Percentiles rank a stretch among this genome's conserved stretches.
phyloP scores from a whole-genome alignment of 805 yeast species.

The Candida maris region DNA sequence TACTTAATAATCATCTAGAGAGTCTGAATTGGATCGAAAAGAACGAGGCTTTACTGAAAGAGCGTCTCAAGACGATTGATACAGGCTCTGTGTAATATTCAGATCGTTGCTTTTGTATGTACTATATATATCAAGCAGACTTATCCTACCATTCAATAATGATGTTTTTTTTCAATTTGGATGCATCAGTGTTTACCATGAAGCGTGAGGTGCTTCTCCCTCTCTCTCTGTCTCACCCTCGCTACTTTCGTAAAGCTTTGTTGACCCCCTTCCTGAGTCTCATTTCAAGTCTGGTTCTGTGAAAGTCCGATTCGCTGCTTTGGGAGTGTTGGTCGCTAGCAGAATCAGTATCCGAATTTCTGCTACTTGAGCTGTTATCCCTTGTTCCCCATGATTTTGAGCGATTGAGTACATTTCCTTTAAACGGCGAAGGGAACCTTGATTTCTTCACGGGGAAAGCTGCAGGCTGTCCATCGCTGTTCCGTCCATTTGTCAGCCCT shows the following conservation, averaged over 20 bases:
- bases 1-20: constrained; percentile 84
- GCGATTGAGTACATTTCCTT: constrained; percentile 13
- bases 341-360: background rate
- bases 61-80: constrained; percentile 54
- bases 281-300: constrained; percentile 47
- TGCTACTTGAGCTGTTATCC: background rate
- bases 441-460: constrained; percentile 14
- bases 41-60: constrained; percentile 63
- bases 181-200: too few relatives aligned
- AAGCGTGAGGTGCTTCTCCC: too few relatives aligned
- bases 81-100: too few relatives aligned
- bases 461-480: constrained; percentile 16
- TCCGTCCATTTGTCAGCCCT: constrained; percentile 18
- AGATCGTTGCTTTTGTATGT: too few relatives aligned
- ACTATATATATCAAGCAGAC: too few relatives aligned
- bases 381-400: constrained; percentile 11
- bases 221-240: too few relatives aligned
- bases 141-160: too few relatives aligned
- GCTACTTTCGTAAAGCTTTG: constrained; percentile 30
- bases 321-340: background rate
- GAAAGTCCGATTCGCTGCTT: constrained; percentile 34
- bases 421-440: constrained; percentile 6
- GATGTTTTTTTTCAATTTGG: too few relatives aligned
- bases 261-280: constrained; percentile 44
- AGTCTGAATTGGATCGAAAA: constrained; percentile 84